phyloP scores from a whole-genome alignment of 2,329 filamentous ascomycete genomes.

The Aspergillus proliferans region DNA sequence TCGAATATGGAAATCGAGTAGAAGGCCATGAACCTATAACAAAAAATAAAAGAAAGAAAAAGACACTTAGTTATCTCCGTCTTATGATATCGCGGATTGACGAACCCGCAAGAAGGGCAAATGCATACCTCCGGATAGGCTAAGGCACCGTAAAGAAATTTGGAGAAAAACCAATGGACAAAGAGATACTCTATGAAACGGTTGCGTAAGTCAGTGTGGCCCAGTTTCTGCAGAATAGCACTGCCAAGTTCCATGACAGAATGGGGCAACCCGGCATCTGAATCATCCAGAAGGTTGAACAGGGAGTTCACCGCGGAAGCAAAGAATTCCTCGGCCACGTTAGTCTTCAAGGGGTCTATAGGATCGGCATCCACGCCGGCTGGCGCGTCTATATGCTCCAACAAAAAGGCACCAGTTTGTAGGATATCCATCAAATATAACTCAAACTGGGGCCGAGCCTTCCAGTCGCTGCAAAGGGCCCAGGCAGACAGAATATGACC shows the following conservation, averaged over 20 bases:
- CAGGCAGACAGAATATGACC: slow-evolving; percentile 81
- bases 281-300: slow-evolving; percentile 80
- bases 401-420: slow-evolving; percentile 82
- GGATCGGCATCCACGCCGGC: slow-evolving; percentile 66
- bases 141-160: slow-evolving; percentile 75
- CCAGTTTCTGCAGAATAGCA: slow-evolving; percentile 70
- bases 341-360: slow-evolving; percentile 63
- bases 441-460: slow-evolving; percentile 81
- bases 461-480: slow-evolving; percentile 82
- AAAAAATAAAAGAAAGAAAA: not conserved
- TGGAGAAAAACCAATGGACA: slow-evolving; percentile 85
- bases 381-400: slow-evolving; percentile 78
- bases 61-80: slow-evolving; percentile 24
- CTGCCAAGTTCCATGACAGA: slow-evolving; percentile 78
- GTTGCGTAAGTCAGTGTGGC: slow-evolving; percentile 62
- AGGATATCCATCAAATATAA: slow-evolving; percentile 92
- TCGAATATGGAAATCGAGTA: slow-evolving; percentile 87
- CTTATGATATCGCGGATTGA: not conserved
- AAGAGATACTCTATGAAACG: slow-evolving; percentile 77
- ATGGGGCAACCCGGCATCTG: slow-evolving; percentile 79
- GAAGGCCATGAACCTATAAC: slow-evolving; percentile 51
- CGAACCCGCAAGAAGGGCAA: not conserved
- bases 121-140: slow-evolving; percentile 73
- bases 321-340: slow-evolving; percentile 83
- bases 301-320: slow-evolving; percentile 71